Evolutionary conservation across 1,284 basidiomycete species (phyloP).

Genomic region (Lignosus rhinocerotis): DNA sequence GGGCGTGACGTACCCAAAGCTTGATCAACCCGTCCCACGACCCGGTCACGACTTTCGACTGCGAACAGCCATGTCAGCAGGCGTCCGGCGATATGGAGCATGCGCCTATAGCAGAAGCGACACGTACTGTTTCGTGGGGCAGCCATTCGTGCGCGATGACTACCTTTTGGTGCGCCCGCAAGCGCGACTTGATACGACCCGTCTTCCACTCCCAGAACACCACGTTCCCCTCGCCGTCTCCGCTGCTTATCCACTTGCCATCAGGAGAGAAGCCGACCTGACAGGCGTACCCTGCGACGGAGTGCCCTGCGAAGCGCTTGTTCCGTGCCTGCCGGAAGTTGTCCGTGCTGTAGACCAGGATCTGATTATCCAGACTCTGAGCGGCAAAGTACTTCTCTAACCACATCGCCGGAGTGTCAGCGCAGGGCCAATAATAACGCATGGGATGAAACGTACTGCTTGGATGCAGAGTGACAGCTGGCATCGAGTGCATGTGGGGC

Average conservation of each 20-base stretch:
- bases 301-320: constrained; percentile 97
- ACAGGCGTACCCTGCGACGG: constrained; percentile 95
- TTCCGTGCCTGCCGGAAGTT: constrained; percentile 98
- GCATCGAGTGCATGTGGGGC: constrained; percentile 99
- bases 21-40: constrained; percentile 98
- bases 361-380: constrained; percentile 98
- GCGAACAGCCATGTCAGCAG: constrained; percentile 22
- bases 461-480: constrained; percentile 92
- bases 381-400: constrained; percentile 95
- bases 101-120: background rate
- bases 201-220: constrained; percentile 99
- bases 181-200: constrained; percentile 87
- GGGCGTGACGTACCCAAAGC: constrained; percentile 68
- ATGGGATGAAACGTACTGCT: constrained; percentile 64
- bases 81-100: background rate
- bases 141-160: constrained; percentile 98
- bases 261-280: constrained; percentile 97
- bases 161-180: constrained; percentile 91
- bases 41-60: constrained; percentile 95
- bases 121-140: constrained; percentile 92
- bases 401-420: constrained; percentile 10
- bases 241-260: constrained; percentile 95
- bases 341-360: constrained; percentile 95
- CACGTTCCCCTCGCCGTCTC: constrained; percentile 92
- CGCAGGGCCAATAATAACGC: constrained; percentile 1